These are phyloP conservation scores for Coniochaeta ligniaria DNA, from an alignment of 2,329 filamentous ascomycete genomes.

Conservation along the genomic window DNA sequence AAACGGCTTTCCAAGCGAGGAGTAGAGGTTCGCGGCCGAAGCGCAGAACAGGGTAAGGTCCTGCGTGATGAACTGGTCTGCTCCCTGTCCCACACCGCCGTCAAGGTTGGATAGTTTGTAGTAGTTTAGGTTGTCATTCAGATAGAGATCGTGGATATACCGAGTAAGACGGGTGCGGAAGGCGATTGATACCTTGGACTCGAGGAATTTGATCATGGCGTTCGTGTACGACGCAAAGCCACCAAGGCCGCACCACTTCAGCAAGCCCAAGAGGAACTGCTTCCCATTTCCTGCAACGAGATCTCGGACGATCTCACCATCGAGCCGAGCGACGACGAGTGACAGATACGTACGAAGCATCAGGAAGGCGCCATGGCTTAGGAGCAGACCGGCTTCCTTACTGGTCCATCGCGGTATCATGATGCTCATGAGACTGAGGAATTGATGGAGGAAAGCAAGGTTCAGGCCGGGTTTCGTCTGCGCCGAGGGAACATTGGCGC, in stretches of 20 bases:
- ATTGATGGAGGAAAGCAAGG: slow-evolving; percentile 92
- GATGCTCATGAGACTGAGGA: slow-evolving; percentile 90
- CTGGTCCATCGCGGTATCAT: slow-evolving; percentile 95
- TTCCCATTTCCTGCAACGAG: slow-evolving; percentile 91
- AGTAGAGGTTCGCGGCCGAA: slow-evolving; percentile 86
- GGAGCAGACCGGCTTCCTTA: slow-evolving; percentile 85
- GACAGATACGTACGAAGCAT: slow-evolving; percentile 92
- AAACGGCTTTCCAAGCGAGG: slow-evolving; percentile 92
- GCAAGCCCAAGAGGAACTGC: slow-evolving; percentile 78
- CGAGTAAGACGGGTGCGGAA: slow-evolving; percentile 91
- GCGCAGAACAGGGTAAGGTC: slow-evolving; percentile 94
- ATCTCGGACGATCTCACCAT: slow-evolving; percentile 94
- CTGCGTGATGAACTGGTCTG: slow-evolving; percentile 96
- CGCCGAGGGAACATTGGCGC: slow-evolving; percentile 65
- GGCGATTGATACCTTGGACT: slow-evolving; percentile 96
- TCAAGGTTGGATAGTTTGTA: slow-evolving; percentile 93
- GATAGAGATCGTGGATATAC: slow-evolving; percentile 95
- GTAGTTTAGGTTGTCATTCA: slow-evolving; percentile 92
- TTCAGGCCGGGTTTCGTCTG: slow-evolving; percentile 94
- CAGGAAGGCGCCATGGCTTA: slow-evolving; percentile 85
- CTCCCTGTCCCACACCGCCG: slow-evolving; percentile 82
- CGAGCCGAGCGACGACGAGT: slow-evolving; percentile 82
- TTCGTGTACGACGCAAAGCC: slow-evolving; percentile 95
- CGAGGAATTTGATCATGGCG: slow-evolving; percentile 97
- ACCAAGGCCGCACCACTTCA: slow-evolving; percentile 93